These are phyloP conservation scores for Annulohypoxylon stygium DNA, from an alignment of 495 filamentous ascomycete species.

Conservation along the genomic window DNA sequence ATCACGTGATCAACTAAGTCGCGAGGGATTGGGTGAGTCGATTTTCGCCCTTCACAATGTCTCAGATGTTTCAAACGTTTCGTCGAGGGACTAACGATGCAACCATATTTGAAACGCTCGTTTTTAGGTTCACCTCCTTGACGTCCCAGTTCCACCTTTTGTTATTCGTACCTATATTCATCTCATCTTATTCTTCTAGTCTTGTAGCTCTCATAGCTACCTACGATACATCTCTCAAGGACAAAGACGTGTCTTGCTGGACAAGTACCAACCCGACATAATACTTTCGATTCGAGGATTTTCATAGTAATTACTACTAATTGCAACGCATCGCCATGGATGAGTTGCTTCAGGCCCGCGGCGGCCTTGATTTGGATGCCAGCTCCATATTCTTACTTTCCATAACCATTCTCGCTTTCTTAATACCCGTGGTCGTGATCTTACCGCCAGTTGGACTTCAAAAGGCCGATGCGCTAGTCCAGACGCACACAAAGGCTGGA, in stretches of 20 bases:
- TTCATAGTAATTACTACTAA: slow-evolving; percentile 30
- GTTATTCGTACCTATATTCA: slow-evolving; percentile 13
- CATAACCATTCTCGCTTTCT: slow-evolving; percentile 61
- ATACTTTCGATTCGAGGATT: slow-evolving; percentile 15
- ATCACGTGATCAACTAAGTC: slow-evolving; percentile 19
- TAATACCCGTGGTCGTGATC: slow-evolving; percentile 61
- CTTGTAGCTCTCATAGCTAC: neutral
- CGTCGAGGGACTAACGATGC: slow-evolving; percentile 34
- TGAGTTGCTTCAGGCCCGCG: slow-evolving; percentile 11
- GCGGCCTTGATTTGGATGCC: slow-evolving; percentile 44
- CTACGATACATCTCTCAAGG: slow-evolving; percentile 9
- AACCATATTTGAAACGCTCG: slow-evolving; percentile 20
- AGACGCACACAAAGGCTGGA: slow-evolving; percentile 60
- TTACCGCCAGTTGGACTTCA: slow-evolving; percentile 61
- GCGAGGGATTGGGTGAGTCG: slow-evolving; percentile 32
- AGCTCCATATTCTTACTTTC: slow-evolving; percentile 57
- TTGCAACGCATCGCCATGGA: slow-evolving; percentile 33
- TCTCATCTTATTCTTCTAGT: slow-evolving; percentile 8
- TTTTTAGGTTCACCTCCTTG: slow-evolving; percentile 22
- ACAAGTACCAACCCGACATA: slow-evolving; percentile 38
- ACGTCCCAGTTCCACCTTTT: neutral
- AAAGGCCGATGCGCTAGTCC: slow-evolving; percentile 61
- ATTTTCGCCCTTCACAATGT: slow-evolving; percentile 31
- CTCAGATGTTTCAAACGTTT: slow-evolving; percentile 35
- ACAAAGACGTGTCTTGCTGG: slow-evolving; percentile 42